Conservation (phyloP, 2,329 filamentous ascomycete genomes). For the Colletotrichum melonis region DNA sequence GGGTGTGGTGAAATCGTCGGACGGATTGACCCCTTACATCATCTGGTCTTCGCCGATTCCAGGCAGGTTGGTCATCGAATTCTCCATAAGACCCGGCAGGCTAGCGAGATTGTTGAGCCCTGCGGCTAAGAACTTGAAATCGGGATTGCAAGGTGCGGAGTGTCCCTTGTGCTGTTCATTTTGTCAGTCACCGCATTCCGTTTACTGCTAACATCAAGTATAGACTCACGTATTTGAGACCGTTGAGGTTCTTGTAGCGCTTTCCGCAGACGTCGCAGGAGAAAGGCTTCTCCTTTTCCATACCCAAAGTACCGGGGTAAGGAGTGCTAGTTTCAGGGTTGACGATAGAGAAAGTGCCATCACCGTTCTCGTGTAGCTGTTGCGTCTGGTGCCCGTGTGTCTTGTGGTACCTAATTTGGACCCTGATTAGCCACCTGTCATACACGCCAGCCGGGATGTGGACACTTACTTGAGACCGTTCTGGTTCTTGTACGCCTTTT, state of each 20-base stretch:
- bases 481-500: slow-evolving; percentile 99
- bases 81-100: slow-evolving; percentile 37
- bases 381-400: slow-evolving; percentile 96
- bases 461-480: slow-evolving; percentile 90
- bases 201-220: background rate
- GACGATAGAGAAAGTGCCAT: slow-evolving; percentile 98
- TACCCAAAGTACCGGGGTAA: slow-evolving; percentile 96
- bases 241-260: slow-evolving; percentile 98
- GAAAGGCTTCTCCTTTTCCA: slow-evolving; percentile 99
- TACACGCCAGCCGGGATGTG: background rate
- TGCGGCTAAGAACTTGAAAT: slow-evolving; percentile 66
- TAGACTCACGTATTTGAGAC: slow-evolving; percentile 86
- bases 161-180: slow-evolving; percentile 75
- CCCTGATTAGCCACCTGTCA: slow-evolving; percentile 25
- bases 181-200: background rate
- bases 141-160: slow-evolving; percentile 90
- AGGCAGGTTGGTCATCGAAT: slow-evolving; percentile 45
- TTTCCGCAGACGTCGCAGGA: slow-evolving; percentile 97
- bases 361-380: slow-evolving; percentile 94
- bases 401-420: slow-evolving; percentile 69
- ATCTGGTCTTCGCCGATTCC: slow-evolving; percentile 59
- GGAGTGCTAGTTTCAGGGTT: slow-evolving; percentile 94
- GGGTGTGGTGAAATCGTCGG: background rate
- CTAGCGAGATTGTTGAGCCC: slow-evolving; percentile 54
- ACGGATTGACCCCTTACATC: slow-evolving; percentile 30